Percentiles rank a stretch among this genome's conserved stretches.
These are phyloP conservation scores for Wickerhamiella pararugosa DNA, from an alignment of 1,139 yeast species.

Conservation along the genomic window DNA sequence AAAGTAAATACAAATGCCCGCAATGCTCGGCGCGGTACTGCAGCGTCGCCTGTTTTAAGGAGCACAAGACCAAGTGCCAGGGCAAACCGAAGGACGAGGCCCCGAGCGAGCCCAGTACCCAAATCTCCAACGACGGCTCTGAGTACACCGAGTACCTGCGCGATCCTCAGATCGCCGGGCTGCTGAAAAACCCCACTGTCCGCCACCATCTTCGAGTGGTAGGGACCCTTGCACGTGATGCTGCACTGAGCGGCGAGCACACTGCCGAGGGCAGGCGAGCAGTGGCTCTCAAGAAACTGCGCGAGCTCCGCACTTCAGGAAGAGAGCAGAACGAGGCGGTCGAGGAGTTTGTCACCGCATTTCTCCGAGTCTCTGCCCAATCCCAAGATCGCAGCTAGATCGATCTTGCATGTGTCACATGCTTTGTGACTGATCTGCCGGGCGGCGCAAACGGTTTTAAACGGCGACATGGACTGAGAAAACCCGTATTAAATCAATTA, in stretches of 20 bases:
- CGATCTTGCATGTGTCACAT: not conserved
- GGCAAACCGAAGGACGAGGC: not conserved
- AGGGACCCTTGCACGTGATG: slow-evolving; percentile 33
- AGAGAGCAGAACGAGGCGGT: slow-evolving; percentile 46
- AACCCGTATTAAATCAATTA: not conserved
- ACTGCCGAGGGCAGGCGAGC: slow-evolving; percentile 37
- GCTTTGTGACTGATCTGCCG: not conserved
- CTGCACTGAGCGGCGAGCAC: slow-evolving; percentile 30
- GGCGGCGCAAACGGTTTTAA: not conserved
- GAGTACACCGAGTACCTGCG: slow-evolving; percentile 6
- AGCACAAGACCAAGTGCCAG: slow-evolving; percentile 25
- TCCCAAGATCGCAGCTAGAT: not conserved
- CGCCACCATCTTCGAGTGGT: slow-evolving; percentile 39
- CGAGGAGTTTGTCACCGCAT: slow-evolving; percentile 37
- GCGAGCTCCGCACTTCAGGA: slow-evolving; percentile 48
- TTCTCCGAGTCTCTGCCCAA: not conserved
- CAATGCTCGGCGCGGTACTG: slow-evolving; percentile 37
- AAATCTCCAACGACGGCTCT: not conserved
- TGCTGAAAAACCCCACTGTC: slow-evolving; percentile 35
- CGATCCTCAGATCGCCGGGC: slow-evolving; percentile 23
- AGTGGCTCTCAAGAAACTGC: slow-evolving; percentile 44
- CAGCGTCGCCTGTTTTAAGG: slow-evolving; percentile 41
- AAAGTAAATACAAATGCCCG: slow-evolving; percentile 44
- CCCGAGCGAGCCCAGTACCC: not conserved
- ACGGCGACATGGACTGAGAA: slow-evolving; percentile 1